Percentiles rank a stretch among this genome's conserved stretches.
phyloP scores from a whole-genome alignment of 2,329 filamentous ascomycete species.

The Pseudomassariella vexata region DNA sequence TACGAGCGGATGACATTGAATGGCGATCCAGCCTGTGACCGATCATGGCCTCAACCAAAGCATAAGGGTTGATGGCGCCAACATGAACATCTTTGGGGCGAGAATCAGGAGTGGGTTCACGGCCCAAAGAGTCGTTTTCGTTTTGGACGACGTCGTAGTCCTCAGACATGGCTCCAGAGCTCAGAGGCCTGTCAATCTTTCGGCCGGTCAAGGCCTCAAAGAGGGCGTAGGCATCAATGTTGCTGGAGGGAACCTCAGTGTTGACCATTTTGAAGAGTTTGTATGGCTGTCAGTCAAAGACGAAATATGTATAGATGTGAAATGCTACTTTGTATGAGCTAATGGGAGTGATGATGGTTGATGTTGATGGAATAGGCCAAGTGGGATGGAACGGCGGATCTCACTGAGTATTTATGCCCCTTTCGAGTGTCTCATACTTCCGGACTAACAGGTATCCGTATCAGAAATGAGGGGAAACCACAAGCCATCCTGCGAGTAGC shows the following conservation, averaged over 20 bases:
- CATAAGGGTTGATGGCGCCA: slow-evolving; percentile 38
- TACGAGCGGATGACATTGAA: slow-evolving; percentile 24
- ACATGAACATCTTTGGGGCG: slow-evolving; percentile 31
- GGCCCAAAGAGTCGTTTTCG: slow-evolving; percentile 12
- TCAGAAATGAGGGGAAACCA: slow-evolving; percentile 4
- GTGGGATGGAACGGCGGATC: too few relatives aligned
- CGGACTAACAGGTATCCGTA: too few relatives aligned
- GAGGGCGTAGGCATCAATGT: slow-evolving; percentile 29
- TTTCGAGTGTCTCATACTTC: not conserved
- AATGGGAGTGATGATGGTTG: too few relatives aligned
- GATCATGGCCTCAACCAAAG: slow-evolving; percentile 36
- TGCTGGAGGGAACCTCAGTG: slow-evolving; percentile 4
- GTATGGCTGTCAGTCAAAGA: not conserved
- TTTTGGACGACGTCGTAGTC: slow-evolving; percentile 28
- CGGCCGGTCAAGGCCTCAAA: slow-evolving; percentile 32
- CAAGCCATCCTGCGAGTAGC: too few relatives aligned
- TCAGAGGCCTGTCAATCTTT: slow-evolving; percentile 23
- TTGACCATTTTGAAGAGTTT: slow-evolving; percentile 1
- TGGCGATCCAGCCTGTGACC: slow-evolving; percentile 33
- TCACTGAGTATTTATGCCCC: slow-evolving; percentile 3
- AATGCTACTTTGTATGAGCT: too few relatives aligned
- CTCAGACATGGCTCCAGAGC: slow-evolving; percentile 13
- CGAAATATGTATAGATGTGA: not conserved
- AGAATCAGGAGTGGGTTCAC: slow-evolving; percentile 25
- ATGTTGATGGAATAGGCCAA: too few relatives aligned